phyloP scores from a whole-genome alignment of 1,284 basidiomycete genomes.

The Sutorius eximius region DNA sequence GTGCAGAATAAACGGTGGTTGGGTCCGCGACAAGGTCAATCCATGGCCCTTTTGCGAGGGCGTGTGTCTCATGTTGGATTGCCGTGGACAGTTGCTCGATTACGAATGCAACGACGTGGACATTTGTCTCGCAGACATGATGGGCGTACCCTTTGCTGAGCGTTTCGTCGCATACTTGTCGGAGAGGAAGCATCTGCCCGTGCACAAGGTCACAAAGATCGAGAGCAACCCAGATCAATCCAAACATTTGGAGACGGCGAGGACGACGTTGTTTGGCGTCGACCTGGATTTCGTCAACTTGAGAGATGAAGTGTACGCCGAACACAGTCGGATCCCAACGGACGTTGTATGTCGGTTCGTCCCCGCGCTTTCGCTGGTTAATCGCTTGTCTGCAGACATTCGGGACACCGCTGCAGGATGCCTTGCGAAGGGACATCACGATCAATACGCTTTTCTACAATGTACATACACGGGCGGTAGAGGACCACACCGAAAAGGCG shows the following conservation, averaged over 20 bases:
- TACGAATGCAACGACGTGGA: slow-evolving; percentile 91
- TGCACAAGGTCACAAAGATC: slow-evolving; percentile 75
- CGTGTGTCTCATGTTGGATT: slow-evolving; percentile 13
- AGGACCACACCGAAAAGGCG: slow-evolving; percentile 86
- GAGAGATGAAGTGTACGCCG: slow-evolving; percentile 89
- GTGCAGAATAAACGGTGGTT: slow-evolving; percentile 91
- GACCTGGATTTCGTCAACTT: slow-evolving; percentile 96
- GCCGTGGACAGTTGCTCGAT: slow-evolving; percentile 68
- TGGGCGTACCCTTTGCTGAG: slow-evolving; percentile 88
- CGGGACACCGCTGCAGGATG: slow-evolving; percentile 93
- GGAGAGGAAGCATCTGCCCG: slow-evolving; percentile 44
- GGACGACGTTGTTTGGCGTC: slow-evolving; percentile 79
- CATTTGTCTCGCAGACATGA: slow-evolving; percentile 86
- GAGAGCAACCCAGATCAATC: slow-evolving; percentile 96
- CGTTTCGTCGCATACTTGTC: slow-evolving; percentile 73
- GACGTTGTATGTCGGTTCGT: slow-evolving; percentile 61
- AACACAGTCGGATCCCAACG: slow-evolving; percentile 86
- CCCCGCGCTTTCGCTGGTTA: not conserved
- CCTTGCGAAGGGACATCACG: slow-evolving; percentile 88
- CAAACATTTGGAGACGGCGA: slow-evolving; percentile 97
- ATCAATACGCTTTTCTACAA: slow-evolving; percentile 99
- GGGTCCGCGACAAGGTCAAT: slow-evolving; percentile 95
- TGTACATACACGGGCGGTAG: slow-evolving; percentile 83
- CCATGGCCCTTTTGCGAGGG: slow-evolving; percentile 5
- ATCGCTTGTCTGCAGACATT: slow-evolving; percentile 60